Percentiles rank a stretch among this genome's conserved stretches.
These are phyloP conservation scores for Phylloporus scabripes DNA, from an alignment of 768 basidiomycete species.

Conservation along the genomic window DNA sequence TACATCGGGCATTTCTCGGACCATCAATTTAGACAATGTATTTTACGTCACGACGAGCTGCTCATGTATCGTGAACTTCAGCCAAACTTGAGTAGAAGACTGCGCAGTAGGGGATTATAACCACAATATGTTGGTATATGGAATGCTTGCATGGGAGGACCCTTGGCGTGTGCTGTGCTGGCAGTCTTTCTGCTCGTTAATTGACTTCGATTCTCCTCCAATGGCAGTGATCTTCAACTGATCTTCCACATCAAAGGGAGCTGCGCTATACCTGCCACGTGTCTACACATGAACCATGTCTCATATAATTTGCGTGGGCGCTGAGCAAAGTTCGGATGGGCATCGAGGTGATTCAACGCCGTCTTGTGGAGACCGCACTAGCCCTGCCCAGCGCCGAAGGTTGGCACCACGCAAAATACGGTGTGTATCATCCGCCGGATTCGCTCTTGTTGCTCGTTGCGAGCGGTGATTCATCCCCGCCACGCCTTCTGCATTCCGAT, in stretches of 20 bases:
- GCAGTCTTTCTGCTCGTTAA: slow-evolving; percentile 13
- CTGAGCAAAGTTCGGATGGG: not conserved
- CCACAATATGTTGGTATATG: not conserved
- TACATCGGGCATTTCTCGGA: slow-evolving; percentile 1
- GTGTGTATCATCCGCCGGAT: slow-evolving; percentile 7
- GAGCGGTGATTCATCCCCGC: slow-evolving; percentile 23
- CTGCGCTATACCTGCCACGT: slow-evolving; percentile 15
- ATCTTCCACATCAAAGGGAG: slow-evolving; percentile 16
- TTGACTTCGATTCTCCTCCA: slow-evolving; percentile 23
- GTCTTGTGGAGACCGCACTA: not conserved
- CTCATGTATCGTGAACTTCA: not conserved
- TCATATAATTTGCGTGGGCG: not conserved
- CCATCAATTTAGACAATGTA: slow-evolving; percentile 1
- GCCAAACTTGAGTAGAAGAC: not conserved
- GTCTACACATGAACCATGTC: slow-evolving; percentile 4
- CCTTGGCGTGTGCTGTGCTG: not conserved
- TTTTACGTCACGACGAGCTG: slow-evolving; percentile 18
- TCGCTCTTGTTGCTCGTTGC: slow-evolving; percentile 22
- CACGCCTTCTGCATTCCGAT: slow-evolving; percentile 13
- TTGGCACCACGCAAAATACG: slow-evolving; percentile 4
- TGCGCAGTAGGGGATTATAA: not conserved
- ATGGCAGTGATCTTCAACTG: slow-evolving; percentile 27
- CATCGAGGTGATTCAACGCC: not conserved
- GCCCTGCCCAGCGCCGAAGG: not conserved
- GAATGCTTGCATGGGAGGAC: not conserved